Percentiles rank a stretch among this genome's conserved stretches.
Conservation (phyloP, 371 early-diverging fungal genomes). For the Smittium mucronatum region DNA sequence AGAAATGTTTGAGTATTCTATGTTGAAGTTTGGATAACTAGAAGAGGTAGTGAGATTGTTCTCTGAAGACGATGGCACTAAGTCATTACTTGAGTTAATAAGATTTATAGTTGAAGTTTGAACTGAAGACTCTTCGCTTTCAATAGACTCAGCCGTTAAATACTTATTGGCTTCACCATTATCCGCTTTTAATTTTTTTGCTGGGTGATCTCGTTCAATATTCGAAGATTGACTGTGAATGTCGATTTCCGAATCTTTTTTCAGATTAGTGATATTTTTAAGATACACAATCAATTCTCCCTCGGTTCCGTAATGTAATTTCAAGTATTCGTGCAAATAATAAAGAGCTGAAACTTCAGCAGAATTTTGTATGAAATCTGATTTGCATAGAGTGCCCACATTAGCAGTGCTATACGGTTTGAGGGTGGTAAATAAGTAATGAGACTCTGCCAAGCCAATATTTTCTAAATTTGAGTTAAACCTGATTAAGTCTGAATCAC, state of each 20-base stretch:
- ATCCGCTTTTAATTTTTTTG: neutral
- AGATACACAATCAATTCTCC: neutral
- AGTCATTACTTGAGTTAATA: too few species aligned
- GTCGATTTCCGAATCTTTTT: neutral
- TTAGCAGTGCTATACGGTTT: neutral
- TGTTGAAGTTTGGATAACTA: constrained; percentile 16
- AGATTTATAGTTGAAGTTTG: neutral
- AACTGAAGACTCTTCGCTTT: neutral
- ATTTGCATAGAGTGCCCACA: neutral
- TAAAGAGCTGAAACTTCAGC: neutral
- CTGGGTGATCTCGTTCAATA: neutral
- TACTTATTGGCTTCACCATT: neutral
- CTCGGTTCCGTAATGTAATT: neutral
- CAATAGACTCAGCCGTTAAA: neutral
- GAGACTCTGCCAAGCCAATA: neutral
- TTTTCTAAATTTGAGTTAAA: neutral
- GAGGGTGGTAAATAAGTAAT: neutral
- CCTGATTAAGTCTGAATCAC: constrained; percentile 14
- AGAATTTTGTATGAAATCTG: neutral
- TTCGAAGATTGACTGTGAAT: neutral
- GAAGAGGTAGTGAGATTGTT: neutral
- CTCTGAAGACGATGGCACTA: neutral
- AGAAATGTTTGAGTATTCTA: constrained; percentile 9
- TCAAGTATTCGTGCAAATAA: neutral
- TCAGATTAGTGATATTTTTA: neutral